These are phyloP conservation scores for Umbilicus rupestris DNA, from an alignment of 164 flowering plant species.

Conservation along the genomic window DNA sequence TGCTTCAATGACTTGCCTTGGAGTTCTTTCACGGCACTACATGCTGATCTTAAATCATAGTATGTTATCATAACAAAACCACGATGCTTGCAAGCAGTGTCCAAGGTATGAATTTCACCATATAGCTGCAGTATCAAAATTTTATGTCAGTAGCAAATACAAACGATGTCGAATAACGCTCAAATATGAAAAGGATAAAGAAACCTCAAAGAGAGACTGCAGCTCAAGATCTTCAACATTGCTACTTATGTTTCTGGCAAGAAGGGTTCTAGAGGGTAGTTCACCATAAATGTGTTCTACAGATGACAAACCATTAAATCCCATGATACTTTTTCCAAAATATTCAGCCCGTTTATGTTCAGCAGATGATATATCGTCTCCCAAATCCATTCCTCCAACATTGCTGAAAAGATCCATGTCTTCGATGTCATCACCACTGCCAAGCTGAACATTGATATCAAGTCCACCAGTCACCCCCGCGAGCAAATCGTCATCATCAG, in stretches of 20 bases:
- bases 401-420: slow-evolving; percentile 25
- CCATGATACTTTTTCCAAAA: slow-evolving; percentile 15
- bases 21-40: slow-evolving; percentile 56
- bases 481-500: slow-evolving; percentile 41
- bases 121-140: slow-evolving; percentile 32
- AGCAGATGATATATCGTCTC: slow-evolving; percentile 24
- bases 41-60: slow-evolving; percentile 52
- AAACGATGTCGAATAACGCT: neutral
- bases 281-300: slow-evolving; percentile 35
- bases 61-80: slow-evolving; percentile 75
- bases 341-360: slow-evolving; percentile 16
- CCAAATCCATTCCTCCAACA: slow-evolving; percentile 36
- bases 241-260: slow-evolving; percentile 61
- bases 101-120: slow-evolving; percentile 60
- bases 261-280: slow-evolving; percentile 62
- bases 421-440: slow-evolving; percentile 30
- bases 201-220: slow-evolving; percentile 52
- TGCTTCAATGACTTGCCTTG: slow-evolving; percentile 54
- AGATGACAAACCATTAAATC: slow-evolving; percentile 12
- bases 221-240: slow-evolving; percentile 59
- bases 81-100: slow-evolving; percentile 67
- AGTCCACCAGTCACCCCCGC: slow-evolving; percentile 37
- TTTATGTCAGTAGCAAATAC: slow-evolving; percentile 1
- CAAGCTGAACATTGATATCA: slow-evolving; percentile 15
- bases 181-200: neutral